Evolutionary conservation across 2,329 filamentous ascomycete genomes (phyloP), one percentile per base, ranked within the genome.

Genomic region (Trichophyton schoenleinii): DNA sequence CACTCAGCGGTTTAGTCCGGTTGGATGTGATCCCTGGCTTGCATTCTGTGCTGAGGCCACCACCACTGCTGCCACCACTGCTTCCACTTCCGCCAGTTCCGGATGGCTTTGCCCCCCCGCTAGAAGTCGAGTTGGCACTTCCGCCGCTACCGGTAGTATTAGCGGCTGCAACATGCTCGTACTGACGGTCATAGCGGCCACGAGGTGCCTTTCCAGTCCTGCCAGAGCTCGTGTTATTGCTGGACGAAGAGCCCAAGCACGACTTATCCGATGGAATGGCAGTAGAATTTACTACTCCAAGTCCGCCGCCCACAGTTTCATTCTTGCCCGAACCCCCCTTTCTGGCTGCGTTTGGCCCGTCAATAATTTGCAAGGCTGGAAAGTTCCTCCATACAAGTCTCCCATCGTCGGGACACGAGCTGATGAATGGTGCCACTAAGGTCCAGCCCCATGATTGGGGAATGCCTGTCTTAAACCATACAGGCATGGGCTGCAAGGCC

Each of bases 361-460:
- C 91, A 36, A 87, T 76, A 58, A 94, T 78, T 67, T 81, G 78
- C n/a, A 94, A 75, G 0, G 82, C 80, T 0, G 89, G 89, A 75
- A 89, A 91, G 77, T 95, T 95, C 71, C 92, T 87, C 89, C 89
- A 95, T 25, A 84, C 81, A 34, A 94, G 77, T 4, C 88, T 83
- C 0, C 87, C 92, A 66, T 86, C 84, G 70, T 87, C 83, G 0
- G 89, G 89, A 72, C 89, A 95, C 3, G 80, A 86, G 38, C 83
- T 85, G 72, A 95, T 91, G 73, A 91, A 91, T 0, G 88, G 89
- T 0, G 89, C 88, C 3, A 94, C 78, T 22, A 89, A 79, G 0
- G 88, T 87, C 89, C 89, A 95, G 0, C 85, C 83, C 88, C 89
- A 95, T 0, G 86, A 89, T 72, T 95, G 89, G 0, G 88, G 88